These are phyloP conservation scores for Mytilinidion resinicola DNA, from an alignment of 495 filamentous ascomycete genomes.

Conservation along the genomic window DNA sequence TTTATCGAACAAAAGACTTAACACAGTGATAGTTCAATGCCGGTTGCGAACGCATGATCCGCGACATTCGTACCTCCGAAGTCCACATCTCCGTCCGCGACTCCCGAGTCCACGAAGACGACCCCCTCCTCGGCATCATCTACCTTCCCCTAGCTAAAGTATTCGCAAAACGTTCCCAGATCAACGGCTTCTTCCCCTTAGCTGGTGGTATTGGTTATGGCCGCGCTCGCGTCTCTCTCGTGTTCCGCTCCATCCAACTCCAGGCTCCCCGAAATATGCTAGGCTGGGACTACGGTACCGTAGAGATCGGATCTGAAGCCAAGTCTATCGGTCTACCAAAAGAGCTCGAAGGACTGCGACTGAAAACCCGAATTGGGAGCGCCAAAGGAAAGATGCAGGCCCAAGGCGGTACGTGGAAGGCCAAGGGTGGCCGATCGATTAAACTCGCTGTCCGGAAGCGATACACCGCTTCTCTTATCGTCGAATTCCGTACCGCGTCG, in stretches of 20 bases:
- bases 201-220: conserved; percentile 61
- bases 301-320: conserved; percentile 47
- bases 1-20: not conserved
- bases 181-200: conserved; percentile 56
- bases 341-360: conserved; percentile 40
- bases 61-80: conserved; percentile 60
- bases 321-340: conserved; percentile 37
- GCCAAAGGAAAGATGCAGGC: conserved; percentile 46
- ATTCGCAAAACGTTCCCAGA: conserved; percentile 51
- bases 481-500: conserved; percentile 53
- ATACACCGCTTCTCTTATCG: conserved; percentile 51
- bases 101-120: conserved; percentile 55
- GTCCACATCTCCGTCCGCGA: conserved; percentile 62
- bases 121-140: conserved; percentile 61
- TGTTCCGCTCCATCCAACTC: conserved; percentile 61
- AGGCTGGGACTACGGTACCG: conserved; percentile 62
- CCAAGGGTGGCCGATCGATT: conserved; percentile 37
- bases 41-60: conserved; percentile 62
- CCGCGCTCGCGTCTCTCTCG: conserved; percentile 55
- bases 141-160: conserved; percentile 55
- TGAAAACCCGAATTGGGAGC: conserved; percentile 52
- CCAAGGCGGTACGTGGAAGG: conserved; percentile 30
- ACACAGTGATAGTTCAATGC: conserved; percentile 54
- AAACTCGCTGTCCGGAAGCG: conserved; percentile 56
- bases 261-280: conserved; percentile 47